These are phyloP conservation scores for Lophiotrema nucula DNA, from an alignment of 495 filamentous ascomycete genomes.

Conservation along the genomic window DNA sequence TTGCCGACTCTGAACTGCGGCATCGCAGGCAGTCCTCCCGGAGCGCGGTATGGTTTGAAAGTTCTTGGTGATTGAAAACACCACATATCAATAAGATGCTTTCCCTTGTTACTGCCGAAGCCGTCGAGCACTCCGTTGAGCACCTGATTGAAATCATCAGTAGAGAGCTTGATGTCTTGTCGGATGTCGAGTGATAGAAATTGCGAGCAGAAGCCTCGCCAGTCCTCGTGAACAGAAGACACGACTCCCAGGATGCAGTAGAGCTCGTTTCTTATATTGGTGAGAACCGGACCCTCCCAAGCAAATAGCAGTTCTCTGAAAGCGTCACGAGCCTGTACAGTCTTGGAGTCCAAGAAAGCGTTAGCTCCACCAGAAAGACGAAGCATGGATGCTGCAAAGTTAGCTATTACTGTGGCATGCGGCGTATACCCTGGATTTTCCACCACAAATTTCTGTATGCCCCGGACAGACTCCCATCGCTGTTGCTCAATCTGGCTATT, in stretches of 20 bases:
- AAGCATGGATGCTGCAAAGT: conserved; percentile 31
- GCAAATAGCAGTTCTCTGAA: conserved; percentile 23
- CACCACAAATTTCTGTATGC: conserved; percentile 47
- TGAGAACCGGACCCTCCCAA: conserved; percentile 23
- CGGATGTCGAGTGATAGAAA: conserved; percentile 13
- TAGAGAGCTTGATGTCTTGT: conserved; percentile 11
- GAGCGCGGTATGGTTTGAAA: conserved; percentile 21
- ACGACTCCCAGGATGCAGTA: conserved; percentile 24
- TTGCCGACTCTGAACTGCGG: conserved; percentile 14
- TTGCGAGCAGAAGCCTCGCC: conserved; percentile 14
- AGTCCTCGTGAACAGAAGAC: conserved; percentile 18
- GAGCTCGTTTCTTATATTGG: conserved; percentile 12
- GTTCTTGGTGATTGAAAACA: conserved; percentile 16
- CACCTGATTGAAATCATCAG: conserved; percentile 28
- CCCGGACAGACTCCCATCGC: conserved; percentile 50
- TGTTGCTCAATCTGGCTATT: conserved; percentile 49
- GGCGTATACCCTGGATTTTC: conserved; percentile 30
- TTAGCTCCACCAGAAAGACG: conserved; percentile 8
- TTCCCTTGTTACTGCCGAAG: conserved; percentile 25
- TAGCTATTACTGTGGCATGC: conserved; percentile 30
- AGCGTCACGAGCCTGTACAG: background rate
- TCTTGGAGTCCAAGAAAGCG: background rate
- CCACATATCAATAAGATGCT: conserved; percentile 27
- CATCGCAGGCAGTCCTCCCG: conserved; percentile 30
- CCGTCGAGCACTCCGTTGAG: conserved; percentile 25